Conservation (phyloP, 176 grass and related monocot genomes). For the Lolium multiflorum region DNA sequence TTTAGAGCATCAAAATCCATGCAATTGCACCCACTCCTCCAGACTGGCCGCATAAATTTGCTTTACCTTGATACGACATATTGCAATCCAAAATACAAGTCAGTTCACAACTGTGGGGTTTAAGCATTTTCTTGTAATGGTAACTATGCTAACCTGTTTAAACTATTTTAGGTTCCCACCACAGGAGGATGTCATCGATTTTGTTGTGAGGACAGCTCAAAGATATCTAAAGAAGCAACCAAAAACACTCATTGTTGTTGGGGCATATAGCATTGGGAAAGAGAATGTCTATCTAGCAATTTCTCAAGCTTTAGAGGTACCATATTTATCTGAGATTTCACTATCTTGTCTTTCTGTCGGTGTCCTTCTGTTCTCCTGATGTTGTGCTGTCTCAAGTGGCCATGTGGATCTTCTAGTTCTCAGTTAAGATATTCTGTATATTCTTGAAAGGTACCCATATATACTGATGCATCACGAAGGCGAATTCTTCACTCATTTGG, state of each 20-base stretch:
- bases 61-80: slow-evolving; percentile 87
- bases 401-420: background rate
- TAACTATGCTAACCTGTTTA: slow-evolving; percentile 12
- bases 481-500: slow-evolving; percentile 77
- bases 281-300: slow-evolving; percentile 75
- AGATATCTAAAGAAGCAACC: slow-evolving; percentile 68
- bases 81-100: slow-evolving; percentile 85
- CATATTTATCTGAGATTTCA: background rate
- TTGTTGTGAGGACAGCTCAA: slow-evolving; percentile 69
- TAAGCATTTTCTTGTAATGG: slow-evolving; percentile 24
- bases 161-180: slow-evolving; percentile 63
- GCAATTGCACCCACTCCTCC: slow-evolving; percentile 64
- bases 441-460: slow-evolving; percentile 66
- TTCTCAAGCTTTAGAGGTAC: slow-evolving; percentile 72
- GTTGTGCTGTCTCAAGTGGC: background rate
- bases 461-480: slow-evolving; percentile 72
- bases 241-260: slow-evolving; percentile 78
- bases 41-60: slow-evolving; percentile 58
- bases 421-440: slow-evolving; percentile 11
- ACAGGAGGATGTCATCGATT: slow-evolving; percentile 68
- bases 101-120: slow-evolving; percentile 23
- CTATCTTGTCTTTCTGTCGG: background rate
- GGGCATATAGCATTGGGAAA: slow-evolving; percentile 87
- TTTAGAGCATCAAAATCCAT: slow-evolving; percentile 74
- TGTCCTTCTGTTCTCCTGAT: background rate